Base-by-base conservation (phyloP, 192 early-diverging fungal genomes). In the Umbelopsis sp. region DNA sequence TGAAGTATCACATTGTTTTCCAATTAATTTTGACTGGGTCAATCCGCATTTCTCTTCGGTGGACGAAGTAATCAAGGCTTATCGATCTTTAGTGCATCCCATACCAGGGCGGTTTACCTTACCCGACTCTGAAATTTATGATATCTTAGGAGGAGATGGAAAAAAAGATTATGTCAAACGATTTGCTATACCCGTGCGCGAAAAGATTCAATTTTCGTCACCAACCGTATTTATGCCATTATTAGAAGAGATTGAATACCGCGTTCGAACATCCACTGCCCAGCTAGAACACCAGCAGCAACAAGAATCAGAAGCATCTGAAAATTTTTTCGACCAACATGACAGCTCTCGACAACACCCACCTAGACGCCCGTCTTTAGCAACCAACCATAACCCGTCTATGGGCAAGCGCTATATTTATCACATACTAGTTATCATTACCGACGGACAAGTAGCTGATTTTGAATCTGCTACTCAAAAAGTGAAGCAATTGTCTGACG, bases 401-500 rank as follows among this genome's bases (percentile, higher is more conserved):
- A 35, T 30, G 12, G 30, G 55, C 30, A 61, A 61, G 16, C 55
- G 55, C 27, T 25, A 61, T 33, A n/a, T 37, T n/a, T 61, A 61
- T 30, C 55, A 61, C 33, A 67, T 67, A 30, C 35, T 67, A 44
- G 46, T 67, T 18, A 67, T 67, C 66, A 47, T 67, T 20, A 67
- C 66, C 3, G 66, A 67, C 37, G 66, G 66, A 33, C 66, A 67
- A 18, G 48, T 46, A 4, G 21, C 66, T 22, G 66, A 67, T 30
- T 67, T 67, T 33, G 48, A 67, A 25, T 25, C 23, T 13, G 48
- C 44, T 12, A 16, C 48, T 13, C 46, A 67, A 27, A 67, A 67
- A 49, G 48, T 67, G 45, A 67, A 67, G 37, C 23, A 47, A 16
- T 8, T 67, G 46, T 67, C 66, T 16, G 12, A 49, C n/a, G 66